Evolutionary conservation across 2,329 filamentous ascomycete species (phyloP), one percentile per base, ranked within the genome.

Genomic region (Ambrosiella xylebori): DNA sequence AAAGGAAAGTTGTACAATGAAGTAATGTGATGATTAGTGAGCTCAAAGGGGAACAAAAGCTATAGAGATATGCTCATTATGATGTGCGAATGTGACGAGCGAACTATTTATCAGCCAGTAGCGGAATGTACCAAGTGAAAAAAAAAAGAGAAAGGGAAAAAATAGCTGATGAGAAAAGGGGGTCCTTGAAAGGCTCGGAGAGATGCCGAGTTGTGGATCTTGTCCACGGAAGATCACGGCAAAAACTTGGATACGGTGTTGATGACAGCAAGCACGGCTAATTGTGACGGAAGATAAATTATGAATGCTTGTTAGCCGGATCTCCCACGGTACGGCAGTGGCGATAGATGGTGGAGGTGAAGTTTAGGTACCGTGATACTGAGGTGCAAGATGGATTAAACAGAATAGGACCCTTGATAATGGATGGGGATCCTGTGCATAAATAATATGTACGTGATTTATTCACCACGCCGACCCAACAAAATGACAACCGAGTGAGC

Each of bases 111-210:
- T 17, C 44, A 13, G n/a, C 44, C 44, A 47, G 7, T 15, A 17
- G n/a, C 12, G 36, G 54, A 35, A 19, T 35, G 15, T 44, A 27
- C 38, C 40, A 54, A 49, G 37, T 37, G 47, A 50, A n/a, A 35
- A 7, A 41, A 52, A 52, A 57, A 55, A 55, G 7, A 49, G 35
- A 47, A 49, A 45, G 17, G 51, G 40, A 37, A 57, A 51, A 38
- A 57, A 39, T 17, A 49, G 44, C 15, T 54, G 17, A 39, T 35
- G 50, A 44, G 40, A 53, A 53, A 53, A 53, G 51, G 35, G 13
- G 37, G 51, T 38, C 27, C 8, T 40, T 53, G 35, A 19, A 37
- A 53, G 51, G 37, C 9, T 53, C 51, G 37, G 35, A 38, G 37
- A 53, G 44, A 47, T 15, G 44, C 44, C 44, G 44, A 47, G 44